phyloP scores from a whole-genome alignment of 139 green algal species.

The Asterochloris sp. region DNA sequence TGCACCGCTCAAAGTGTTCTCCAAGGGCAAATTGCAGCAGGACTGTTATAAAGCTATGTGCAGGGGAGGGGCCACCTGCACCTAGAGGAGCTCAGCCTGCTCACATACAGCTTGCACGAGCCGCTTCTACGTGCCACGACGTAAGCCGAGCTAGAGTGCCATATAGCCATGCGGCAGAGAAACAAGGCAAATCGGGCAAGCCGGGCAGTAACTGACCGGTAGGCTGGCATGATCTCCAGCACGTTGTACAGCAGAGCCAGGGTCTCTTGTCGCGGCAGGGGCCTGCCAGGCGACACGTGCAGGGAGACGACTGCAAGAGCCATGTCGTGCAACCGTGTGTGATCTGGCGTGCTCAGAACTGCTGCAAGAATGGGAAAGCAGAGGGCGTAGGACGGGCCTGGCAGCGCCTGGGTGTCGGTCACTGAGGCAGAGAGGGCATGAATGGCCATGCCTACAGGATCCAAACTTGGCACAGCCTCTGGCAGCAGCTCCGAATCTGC shows the following conservation, averaged over 20 bases:
- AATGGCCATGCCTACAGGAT: slow-evolving; percentile 20
- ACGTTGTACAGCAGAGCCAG: slow-evolving; percentile 72
- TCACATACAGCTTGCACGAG: neutral
- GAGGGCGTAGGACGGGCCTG: slow-evolving; percentile 62
- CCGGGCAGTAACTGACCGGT: slow-evolving; percentile 35
- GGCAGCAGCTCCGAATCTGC: too few relatives aligned
- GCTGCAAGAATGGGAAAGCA: slow-evolving; percentile 72
- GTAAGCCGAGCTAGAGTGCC: too few relatives aligned
- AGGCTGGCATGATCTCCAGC: slow-evolving; percentile 67
- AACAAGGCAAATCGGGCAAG: too few relatives aligned
- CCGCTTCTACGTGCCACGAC: neutral
- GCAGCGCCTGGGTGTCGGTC: slow-evolving; percentile 33
- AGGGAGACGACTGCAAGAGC: slow-evolving; percentile 60
- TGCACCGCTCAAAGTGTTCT: too few relatives aligned
- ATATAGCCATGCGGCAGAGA: too few relatives aligned
- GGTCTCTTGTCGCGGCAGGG: slow-evolving; percentile 43
- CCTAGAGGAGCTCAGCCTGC: too few relatives aligned
- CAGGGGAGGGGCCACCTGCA: too few relatives aligned
- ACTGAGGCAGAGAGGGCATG: slow-evolving; percentile 36
- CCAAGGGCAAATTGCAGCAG: too few relatives aligned
- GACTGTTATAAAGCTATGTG: too few relatives aligned
- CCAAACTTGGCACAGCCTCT: too few relatives aligned
- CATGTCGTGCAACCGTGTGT: slow-evolving; percentile 73
- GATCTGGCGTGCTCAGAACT: slow-evolving; percentile 46
- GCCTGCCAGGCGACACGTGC: slow-evolving; percentile 42